phyloP scores from a whole-genome alignment of 441 rosid genomes.

The Croton setiger region DNA sequence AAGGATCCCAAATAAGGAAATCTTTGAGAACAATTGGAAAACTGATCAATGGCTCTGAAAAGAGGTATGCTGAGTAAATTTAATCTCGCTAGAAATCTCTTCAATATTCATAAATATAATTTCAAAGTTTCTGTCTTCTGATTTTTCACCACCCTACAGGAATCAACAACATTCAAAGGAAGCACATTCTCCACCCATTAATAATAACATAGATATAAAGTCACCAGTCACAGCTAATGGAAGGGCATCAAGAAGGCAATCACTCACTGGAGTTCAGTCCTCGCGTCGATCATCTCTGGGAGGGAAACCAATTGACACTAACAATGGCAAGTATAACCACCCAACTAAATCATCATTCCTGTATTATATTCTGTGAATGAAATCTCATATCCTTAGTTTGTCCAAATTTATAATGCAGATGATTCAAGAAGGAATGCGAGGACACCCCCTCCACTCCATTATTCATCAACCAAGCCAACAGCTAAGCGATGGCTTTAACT shows the following conservation, averaged over 20 bases:
- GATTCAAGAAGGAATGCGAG: constrained; percentile 51
- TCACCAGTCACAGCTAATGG: constrained; percentile 46
- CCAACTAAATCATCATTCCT: neutral
- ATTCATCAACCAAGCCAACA: constrained; percentile 23
- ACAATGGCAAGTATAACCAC: constrained; percentile 45
- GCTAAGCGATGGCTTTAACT: constrained; percentile 16
- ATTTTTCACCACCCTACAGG: constrained; percentile 29
- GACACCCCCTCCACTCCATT: constrained; percentile 75
- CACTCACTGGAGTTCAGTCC: constrained; percentile 58
- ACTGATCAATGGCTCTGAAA: constrained; percentile 82
- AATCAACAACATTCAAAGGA: constrained; percentile 36
- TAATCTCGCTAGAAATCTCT: no score
- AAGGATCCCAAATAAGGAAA: constrained; percentile 74
- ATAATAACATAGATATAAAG: constrained; percentile 28
- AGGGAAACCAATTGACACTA: constrained; percentile 53
- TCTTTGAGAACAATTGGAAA: constrained; percentile 82
- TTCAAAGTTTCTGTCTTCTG: neutral
- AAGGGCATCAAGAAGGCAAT: constrained; percentile 62
- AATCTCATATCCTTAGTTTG: neutral
- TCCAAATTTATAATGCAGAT: constrained; percentile 30
- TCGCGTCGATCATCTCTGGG: constrained; percentile 79
- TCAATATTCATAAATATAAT: no score
- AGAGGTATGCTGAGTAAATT: constrained; percentile 46
- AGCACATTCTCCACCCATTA: constrained; percentile 41
- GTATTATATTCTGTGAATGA: neutral